Conservation (phyloP, 352 stramenopile species). For the Phytophthora nicotianae region DNA sequence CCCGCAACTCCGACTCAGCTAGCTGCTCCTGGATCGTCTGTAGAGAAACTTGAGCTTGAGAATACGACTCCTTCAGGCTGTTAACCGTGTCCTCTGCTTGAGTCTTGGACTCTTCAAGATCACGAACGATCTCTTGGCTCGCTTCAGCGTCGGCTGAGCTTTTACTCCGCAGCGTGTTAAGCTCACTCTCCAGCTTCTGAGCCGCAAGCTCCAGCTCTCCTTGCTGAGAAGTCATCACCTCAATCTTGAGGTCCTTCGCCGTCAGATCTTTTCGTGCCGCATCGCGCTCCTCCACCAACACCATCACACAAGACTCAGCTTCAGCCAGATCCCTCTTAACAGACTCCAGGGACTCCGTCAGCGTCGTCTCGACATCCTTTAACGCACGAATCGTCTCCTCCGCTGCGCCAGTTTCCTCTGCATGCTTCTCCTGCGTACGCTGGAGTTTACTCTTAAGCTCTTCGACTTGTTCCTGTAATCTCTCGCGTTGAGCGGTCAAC, state of each 20-base stretch:
- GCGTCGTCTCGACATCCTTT: conserved; percentile 17
- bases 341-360: conserved; percentile 25
- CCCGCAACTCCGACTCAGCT: conserved; percentile 21
- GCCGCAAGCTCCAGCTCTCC: conserved; percentile 30
- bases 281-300: conserved; percentile 40
- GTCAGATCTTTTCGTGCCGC: conserved; percentile 32
- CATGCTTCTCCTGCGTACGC: conserved; percentile 3
- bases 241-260: conserved; percentile 43
- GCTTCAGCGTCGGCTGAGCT: conserved; percentile 22
- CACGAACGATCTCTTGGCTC: conserved; percentile 29
- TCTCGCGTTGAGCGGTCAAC: conserved; percentile 19
- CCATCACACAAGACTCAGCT: conserved; percentile 39
- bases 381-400: conserved; percentile 24
- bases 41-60: conserved; percentile 24
- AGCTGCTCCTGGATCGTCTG: conserved; percentile 25
- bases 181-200: conserved; percentile 39
- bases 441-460: conserved; percentile 29
- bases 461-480: conserved; percentile 30
- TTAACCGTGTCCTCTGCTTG: conserved; percentile 26
- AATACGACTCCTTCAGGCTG: conserved; percentile 18
- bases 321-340: conserved; percentile 32
- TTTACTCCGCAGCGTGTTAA: conserved; percentile 27
- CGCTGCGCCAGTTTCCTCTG: conserved; percentile 17
- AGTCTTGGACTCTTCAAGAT: conserved; percentile 23
- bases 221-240: conserved; percentile 40